A percentile compares a stretch with the other conserved stretches of the same genome.
phyloP scores from a whole-genome alignment of 768 basidiomycete genomes.

The Hydnomerulius pinastri region DNA sequence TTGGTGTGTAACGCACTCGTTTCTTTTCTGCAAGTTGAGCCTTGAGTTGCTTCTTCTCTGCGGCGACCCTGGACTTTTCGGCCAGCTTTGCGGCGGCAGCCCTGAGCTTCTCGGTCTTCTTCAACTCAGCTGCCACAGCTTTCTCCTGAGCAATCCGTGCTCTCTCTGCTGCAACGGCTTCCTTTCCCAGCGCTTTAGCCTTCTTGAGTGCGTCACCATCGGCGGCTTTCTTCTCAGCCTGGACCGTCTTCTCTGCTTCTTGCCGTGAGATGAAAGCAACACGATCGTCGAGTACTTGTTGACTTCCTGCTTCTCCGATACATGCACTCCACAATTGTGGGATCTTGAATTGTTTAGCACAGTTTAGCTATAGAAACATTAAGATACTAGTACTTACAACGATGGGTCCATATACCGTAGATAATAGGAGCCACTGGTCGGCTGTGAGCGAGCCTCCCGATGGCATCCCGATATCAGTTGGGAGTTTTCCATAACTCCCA shows the following conservation, averaged over 20 bases:
- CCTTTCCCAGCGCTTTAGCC: background rate
- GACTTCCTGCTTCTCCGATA: background rate
- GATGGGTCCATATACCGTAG: conserved; percentile 29
- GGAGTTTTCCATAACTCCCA: conserved; percentile 14
- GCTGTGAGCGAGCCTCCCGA: conserved; percentile 36
- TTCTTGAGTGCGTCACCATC: background rate
- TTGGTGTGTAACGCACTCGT: no score
- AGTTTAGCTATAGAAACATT: background rate
- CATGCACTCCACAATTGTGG: conserved; percentile 28
- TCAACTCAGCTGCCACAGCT: background rate
- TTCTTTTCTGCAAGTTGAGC: background rate
- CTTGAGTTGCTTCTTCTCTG: conserved; percentile 1
- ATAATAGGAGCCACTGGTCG: conserved; percentile 34
- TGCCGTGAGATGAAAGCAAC: background rate
- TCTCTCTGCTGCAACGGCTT: background rate
- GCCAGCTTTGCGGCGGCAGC: background rate
- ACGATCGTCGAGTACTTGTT: background rate
- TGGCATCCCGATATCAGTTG: conserved; percentile 29
- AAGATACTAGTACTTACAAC: conserved; percentile 17
- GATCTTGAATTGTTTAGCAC: conserved; percentile 15
- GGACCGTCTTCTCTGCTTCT: background rate
- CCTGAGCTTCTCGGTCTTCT: conserved; percentile 1
- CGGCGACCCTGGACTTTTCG: background rate
- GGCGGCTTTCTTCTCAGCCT: background rate
- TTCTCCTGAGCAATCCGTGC: background rate